Percentiles rank a stretch among this genome's conserved stretches.
These are phyloP conservation scores for Fusarium sp. DNA, from an alignment of 2,329 filamentous ascomycete genomes.

Conservation along the genomic window DNA sequence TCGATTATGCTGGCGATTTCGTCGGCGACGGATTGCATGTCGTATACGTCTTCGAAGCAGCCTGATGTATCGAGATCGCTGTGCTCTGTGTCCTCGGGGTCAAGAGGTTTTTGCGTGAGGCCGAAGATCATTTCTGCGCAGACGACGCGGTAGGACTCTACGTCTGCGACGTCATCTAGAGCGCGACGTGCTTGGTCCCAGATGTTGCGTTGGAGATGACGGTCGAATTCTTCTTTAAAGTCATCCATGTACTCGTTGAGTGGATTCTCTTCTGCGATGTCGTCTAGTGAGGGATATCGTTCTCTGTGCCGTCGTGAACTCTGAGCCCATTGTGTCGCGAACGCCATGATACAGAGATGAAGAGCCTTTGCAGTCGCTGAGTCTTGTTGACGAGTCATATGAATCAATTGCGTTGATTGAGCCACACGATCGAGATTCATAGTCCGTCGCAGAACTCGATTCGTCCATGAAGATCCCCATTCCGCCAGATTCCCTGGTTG, in stretches of 20 bases:
- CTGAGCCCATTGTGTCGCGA: conserved; percentile 61
- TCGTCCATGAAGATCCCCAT: conserved; percentile 54
- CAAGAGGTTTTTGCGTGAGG: conserved; percentile 45
- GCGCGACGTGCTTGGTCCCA: conserved; percentile 50
- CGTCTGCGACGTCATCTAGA: conserved; percentile 46
- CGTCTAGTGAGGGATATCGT: neutral
- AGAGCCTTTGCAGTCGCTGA: conserved; percentile 47
- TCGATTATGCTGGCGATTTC: conserved; percentile 28
- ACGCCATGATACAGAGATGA: conserved; percentile 59
- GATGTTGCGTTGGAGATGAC: conserved; percentile 46
- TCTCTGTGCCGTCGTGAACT: conserved; percentile 23
- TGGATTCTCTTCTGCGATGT: neutral
- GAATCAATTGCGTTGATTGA: conserved; percentile 49
- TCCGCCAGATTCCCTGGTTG: neutral
- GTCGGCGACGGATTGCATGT: neutral
- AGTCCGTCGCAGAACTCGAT: conserved; percentile 58
- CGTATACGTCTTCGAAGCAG: neutral
- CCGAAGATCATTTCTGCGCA: conserved; percentile 53
- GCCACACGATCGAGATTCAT: conserved; percentile 56
- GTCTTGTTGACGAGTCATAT: conserved; percentile 42
- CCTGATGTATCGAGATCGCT: neutral
- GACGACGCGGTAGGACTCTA: conserved; percentile 50
- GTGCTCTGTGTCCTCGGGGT: neutral
- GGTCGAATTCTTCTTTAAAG: conserved; percentile 48
- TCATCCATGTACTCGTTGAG: neutral